Percentiles rank a stretch among this genome's conserved stretches.
These are phyloP conservation scores for Zoysia japonica DNA, from an alignment of 176 grass and related monocot species.

Conservation along the genomic window DNA sequence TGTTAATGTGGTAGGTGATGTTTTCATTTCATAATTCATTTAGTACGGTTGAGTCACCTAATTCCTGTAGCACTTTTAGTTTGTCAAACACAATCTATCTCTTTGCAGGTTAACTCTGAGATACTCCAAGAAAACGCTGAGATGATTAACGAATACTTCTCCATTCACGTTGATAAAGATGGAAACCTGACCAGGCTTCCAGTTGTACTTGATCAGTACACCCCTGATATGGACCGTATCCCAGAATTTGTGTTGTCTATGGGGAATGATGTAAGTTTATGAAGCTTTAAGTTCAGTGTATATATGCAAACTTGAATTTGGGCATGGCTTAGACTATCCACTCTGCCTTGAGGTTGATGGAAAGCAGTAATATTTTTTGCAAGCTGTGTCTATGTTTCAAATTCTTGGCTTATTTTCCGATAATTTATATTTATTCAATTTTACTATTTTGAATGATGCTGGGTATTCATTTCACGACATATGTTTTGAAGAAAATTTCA, in stretches of 20 bases:
- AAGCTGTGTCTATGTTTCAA: conserved; percentile 12
- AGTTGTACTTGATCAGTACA: conserved; percentile 94
- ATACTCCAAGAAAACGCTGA: conserved; percentile 76
- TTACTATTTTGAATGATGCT: neutral
- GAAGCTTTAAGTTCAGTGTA: conserved; percentile 6
- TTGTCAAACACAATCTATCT: conserved; percentile 6
- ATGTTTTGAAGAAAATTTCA: neutral
- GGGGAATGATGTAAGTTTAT: conserved; percentile 78
- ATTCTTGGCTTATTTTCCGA: neutral
- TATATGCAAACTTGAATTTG: conserved; percentile 27
- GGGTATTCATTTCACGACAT: conserved; percentile 4
- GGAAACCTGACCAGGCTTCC: conserved; percentile 82
- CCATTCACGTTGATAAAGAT: conserved; percentile 67
- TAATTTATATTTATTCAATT: conserved; percentile 9
- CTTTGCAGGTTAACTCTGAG: conserved; percentile 68
- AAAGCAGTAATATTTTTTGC: conserved; percentile 19
- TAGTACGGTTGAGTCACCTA: neutral
- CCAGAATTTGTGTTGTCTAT: conserved; percentile 87
- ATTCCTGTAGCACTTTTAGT: neutral
- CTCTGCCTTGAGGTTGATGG: neutral
- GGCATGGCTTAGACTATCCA: neutral
- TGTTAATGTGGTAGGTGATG: conserved; percentile 1
- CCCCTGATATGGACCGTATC: conserved; percentile 80
- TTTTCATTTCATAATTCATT: conserved; percentile 18
- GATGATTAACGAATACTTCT: conserved; percentile 92